phyloP scores from a whole-genome alignment of 371 early-diverging fungal species.

The Globomyces sp. region DNA sequence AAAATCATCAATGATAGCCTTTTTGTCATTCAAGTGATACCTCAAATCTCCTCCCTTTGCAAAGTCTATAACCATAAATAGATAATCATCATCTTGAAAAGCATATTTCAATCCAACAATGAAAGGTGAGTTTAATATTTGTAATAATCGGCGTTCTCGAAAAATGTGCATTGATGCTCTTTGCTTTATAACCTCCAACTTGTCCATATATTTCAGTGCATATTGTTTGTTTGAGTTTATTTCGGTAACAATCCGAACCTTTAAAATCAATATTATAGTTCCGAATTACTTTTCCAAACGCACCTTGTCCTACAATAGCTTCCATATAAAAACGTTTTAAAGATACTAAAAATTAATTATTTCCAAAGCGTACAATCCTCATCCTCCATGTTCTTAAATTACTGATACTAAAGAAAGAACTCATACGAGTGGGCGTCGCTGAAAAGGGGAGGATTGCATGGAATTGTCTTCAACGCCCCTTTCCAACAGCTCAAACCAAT shows the following conservation, averaged over 20 bases:
- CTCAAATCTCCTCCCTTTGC: constrained; percentile 88
- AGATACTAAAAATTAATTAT: background rate
- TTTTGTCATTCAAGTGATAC: constrained; percentile 61
- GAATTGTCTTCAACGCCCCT: too few species aligned
- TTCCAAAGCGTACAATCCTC: background rate
- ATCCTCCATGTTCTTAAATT: too few species aligned
- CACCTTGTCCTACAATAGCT: constrained; percentile 30
- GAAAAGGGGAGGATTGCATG: too few species aligned
- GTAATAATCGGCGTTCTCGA: constrained; percentile 11
- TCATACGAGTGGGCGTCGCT: too few species aligned
- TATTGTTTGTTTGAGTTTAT: background rate
- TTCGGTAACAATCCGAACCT: constrained; percentile 9
- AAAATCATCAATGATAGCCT: background rate
- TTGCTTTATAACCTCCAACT: background rate
- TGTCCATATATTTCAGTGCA: constrained; percentile 15
- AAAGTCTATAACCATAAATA: constrained; percentile 72
- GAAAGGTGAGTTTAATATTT: background rate
- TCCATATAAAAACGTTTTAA: constrained; percentile 28
- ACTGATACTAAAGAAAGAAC: too few species aligned
- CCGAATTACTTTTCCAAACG: constrained; percentile 32
- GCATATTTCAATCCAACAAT: constrained; percentile 46
- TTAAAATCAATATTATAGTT: background rate
- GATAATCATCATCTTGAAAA: constrained; percentile 56
- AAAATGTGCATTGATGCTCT: constrained; percentile 13
- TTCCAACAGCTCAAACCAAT: too few species aligned